Evolutionary conservation across 1,284 basidiomycete genomes (phyloP), one percentile per base, ranked within the genome.

Genomic region (Kalmanozyma brasiliensis): DNA sequence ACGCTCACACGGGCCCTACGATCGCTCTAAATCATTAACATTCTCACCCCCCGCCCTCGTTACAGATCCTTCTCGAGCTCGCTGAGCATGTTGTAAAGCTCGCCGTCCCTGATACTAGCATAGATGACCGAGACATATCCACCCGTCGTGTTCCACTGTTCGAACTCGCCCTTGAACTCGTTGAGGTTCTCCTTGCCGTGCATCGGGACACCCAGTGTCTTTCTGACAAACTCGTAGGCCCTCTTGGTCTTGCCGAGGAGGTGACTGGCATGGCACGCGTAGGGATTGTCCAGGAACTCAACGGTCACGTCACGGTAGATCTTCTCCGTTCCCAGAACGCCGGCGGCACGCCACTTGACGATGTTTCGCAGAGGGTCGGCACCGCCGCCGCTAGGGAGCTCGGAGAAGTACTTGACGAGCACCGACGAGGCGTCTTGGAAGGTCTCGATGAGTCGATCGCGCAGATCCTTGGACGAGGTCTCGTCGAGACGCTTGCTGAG

Each of bases 311-410:
- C 34, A 8, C 67, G 40, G 52, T 78, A 75, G 32, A 74, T 64
- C 49, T 51, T 60, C 19, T 71, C 60, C 22, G 73, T 76, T 16
- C 74, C 67, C 13, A 49, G 48, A 5, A 70, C 77, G 10, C 58
- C 65, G 10, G 65, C 60, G 8, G 72, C 70, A 13, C 77, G 52
- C 77, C 77, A 78, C 38, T 58, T 63, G 48, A 71, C 59, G 42
- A 78, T 78, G 48, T 67, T 78, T n/a, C 76, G 32, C 51, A 78
- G 63, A 22, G 74, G 74, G 45, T 78, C 76, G 11, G 72, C 64
- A 16, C 76, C 76, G 14, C 74, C 76, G 20, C 76, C 74, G 16
- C 53, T 61, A 3, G 76, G 76, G 14, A 78, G 49, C 41, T 66
- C 55, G n/a, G 65, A 66, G 30, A 78, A 78, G 62, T 76, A 78